Evolutionary conservation across 164 flowering plant genomes (phyloP).

Genomic region (Vitis vinifera): ASM3070453v1 NC_081818.1:27505001-27505500

Average conservation of each 20-base stretch:
- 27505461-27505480: constrained; percentile 54
- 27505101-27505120: constrained; percentile 70
- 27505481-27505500: constrained; percentile 57
- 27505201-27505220: constrained; percentile 85
- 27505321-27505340: constrained; percentile 47
- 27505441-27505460: constrained; percentile 45
- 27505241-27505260: constrained; percentile 33
- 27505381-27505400: constrained; percentile 37
- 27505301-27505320: constrained; percentile 39
- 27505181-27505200: constrained; percentile 79
- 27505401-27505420: constrained; percentile 67
- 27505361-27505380: constrained; percentile 52
- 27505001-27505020: constrained; percentile 55
- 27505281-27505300: constrained; percentile 66
- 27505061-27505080: constrained; percentile 51
- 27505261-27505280: constrained; percentile 80
- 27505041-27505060: constrained; percentile 44
- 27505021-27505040: constrained; percentile 62
- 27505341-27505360: constrained; percentile 49
- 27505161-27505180: constrained; percentile 37
- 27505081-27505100: constrained; percentile 46
- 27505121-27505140: constrained; percentile 70
- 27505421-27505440: constrained; percentile 43
- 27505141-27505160: constrained; percentile 22
- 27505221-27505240: constrained; percentile 66